Conservation (phyloP, 768 basidiomycete species). For the Kwoniella dejecticola region DNA sequence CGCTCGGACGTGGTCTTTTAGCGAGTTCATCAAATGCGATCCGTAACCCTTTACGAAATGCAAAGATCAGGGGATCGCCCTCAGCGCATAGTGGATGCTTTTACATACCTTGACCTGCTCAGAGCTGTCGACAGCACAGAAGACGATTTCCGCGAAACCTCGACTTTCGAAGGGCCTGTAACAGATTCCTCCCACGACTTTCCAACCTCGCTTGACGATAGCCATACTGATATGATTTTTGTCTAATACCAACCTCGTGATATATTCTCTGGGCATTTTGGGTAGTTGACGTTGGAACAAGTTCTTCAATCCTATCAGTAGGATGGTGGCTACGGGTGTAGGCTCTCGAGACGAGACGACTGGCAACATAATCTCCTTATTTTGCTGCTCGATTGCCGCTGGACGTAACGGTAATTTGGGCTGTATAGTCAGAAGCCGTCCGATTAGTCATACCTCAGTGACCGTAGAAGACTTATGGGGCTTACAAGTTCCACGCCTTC, state of each 20-base stretch:
- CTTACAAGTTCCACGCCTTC: conserved; percentile 53
- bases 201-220: conserved; percentile 90
- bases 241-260: conserved; percentile 91
- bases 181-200: conserved; percentile 96
- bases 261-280: conserved; percentile 99
- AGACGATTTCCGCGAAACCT: conserved; percentile 96
- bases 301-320: conserved; percentile 92
- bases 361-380: conserved; percentile 76
- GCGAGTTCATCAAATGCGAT: conserved; percentile 96
- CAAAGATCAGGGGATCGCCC: not conserved
- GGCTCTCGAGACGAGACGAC: conserved; percentile 81
- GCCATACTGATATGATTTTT: conserved; percentile 87
- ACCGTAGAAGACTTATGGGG: too few species aligned
- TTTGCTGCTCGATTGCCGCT: conserved; percentile 75
- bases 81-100: too few species aligned
- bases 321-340: conserved; percentile 70
- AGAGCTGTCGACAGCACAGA: conserved; percentile 93
- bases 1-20: conserved; percentile 85
- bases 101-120: conserved; percentile 94
- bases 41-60: conserved; percentile 80
- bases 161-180: conserved; percentile 94
- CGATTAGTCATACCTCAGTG: too few species aligned
- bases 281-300: conserved; percentile 96
- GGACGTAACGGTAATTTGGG: conserved; percentile 67
- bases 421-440: conserved; percentile 22